Base-by-base conservation (phyloP, 441 rosid genomes). In the Brassica hybrid region DNA sequence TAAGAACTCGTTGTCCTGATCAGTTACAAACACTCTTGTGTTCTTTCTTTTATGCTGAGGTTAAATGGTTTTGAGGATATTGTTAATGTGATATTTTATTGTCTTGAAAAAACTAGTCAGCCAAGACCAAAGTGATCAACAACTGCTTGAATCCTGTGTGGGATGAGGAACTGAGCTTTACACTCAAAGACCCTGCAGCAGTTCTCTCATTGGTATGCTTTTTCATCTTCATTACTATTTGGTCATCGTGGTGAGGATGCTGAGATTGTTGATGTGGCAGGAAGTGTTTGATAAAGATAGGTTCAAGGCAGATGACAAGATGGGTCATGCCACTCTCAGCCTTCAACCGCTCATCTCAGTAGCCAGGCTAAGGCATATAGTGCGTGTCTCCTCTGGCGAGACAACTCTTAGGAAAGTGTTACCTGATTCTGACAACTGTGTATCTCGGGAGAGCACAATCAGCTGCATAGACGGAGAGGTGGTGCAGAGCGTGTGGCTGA, bases 251-350 rank as follows among this genome's bases (percentile, higher is more conserved):
- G 67, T 52, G 64, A 41, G 68, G 71, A 78, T n/a, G 70, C 45
- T 23, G 2, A 61, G 6, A 13, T 25, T 23, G 73, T 14, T 14
- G 36, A 19, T 25, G 57, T n/a, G n/a, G n/a, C 89, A 96, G 99
- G 97, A 96, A 90, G 98, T 96, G 72, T 96, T 90, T 66, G 99
- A 96, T 71, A 96, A 89, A 81, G 99, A 96, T 79, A 89, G 90
- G 66, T 96, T 96, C 91, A 96, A 94, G 85, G 78, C 94, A 8
- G 99, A 96, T 81, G 99, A 96, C 79, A 92, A 96, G 82, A 96
- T 96, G 99, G 99, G 99, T 14, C 88, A 86, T 69, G 99, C 99
- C 59, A 68, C 82, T 69, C 85, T 96, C 74, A 92, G 81, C 86
- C 94, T 96, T 81, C 99, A 94, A 74, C 97, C 97, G 3, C 84